Percentiles rank a stretch among this genome's conserved stretches.
phyloP scores from a whole-genome alignment of 805 yeast genomes.

The Brettanomyces nanus region DNA sequence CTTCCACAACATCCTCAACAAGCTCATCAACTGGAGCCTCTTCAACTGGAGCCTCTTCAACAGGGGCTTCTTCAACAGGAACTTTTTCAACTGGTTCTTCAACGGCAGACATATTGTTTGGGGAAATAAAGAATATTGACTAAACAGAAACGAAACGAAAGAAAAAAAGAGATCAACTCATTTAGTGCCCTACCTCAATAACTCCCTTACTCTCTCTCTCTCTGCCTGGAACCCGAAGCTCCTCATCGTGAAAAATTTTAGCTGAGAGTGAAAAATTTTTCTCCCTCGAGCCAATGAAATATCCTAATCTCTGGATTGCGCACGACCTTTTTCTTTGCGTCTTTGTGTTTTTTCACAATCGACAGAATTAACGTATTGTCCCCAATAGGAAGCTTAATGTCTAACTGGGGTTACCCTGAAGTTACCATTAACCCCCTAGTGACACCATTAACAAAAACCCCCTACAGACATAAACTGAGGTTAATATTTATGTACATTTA shows the following conservation, averaged over 20 bases:
- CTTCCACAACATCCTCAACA: slow-evolving; percentile 39
- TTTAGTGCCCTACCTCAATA: not conserved
- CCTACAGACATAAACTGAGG: too few species aligned
- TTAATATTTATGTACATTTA: too few species aligned
- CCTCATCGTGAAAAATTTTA: not conserved
- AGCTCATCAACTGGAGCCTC: slow-evolving; percentile 32
- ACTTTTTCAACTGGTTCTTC: too few species aligned
- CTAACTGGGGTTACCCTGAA: too few species aligned
- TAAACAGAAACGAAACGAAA: slow-evolving; percentile 1
- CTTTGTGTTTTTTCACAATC: too few species aligned
- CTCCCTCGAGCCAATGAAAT: not conserved
- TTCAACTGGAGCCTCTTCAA: slow-evolving; percentile 17
- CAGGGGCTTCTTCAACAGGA: slow-evolving; percentile 53
- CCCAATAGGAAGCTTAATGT: slow-evolving; percentile 21
- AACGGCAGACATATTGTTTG: slow-evolving; percentile 72
- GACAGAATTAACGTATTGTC: slow-evolving; percentile 19
- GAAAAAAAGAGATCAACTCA: not conserved
- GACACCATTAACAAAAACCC: too few species aligned
- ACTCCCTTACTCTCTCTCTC: slow-evolving; percentile 2
- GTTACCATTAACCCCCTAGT: too few species aligned
- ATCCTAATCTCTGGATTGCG: too few species aligned
- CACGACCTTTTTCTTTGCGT: too few species aligned
- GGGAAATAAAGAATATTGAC: not conserved
- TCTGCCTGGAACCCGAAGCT: too few species aligned
- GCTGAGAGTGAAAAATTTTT: not conserved